Evolutionary conservation across 208 protist genomes (phyloP), one percentile per base, ranked within the genome.

Genomic region (Herpetomonas samuelpessoai): DNA sequence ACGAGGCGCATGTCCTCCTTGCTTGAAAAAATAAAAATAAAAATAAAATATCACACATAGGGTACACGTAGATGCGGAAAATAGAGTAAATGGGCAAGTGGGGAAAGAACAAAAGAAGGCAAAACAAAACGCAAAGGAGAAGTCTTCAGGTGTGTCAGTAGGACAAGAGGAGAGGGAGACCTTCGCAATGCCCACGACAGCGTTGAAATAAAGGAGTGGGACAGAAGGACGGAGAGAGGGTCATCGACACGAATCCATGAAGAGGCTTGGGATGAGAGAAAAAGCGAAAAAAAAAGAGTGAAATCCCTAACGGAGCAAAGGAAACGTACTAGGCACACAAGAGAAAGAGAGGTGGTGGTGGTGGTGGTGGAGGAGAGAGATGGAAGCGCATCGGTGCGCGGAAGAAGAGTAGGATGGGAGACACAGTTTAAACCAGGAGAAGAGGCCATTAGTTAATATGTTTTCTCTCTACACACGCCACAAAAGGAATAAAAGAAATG

Each of bases 51-150:
- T n/a, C n/a, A n/a, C n/a, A n/a, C n/a, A n/a, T n/a, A n/a, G n/a
- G n/a, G n/a, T n/a, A n/a, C n/a, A n/a, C n/a, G 27, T n/a, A 57
- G 14, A 57, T 48, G 39, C 25, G 21, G 35, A 44, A 57, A 44
- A 57, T 57, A 26, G 35, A 45, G 31, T 14, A 49, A 7, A 46
- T 9, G 28, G 14, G 38, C 24, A 65, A 16, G 30, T 31, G 62
- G 39, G 62, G n/a, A 55, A 46, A 28, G 53, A 44, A 39, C 6
- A 30, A 26, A 21, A 35, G 49, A 54, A 54, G 27, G 1, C 7
- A 38, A 49, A 55, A 46, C 14, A 44, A 62, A 41, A 62, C 22
- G 16, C 14, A 55, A 56, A 49, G 29, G 2, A 21, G n/a, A n/a
- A n/a, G n/a, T n/a, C n/a, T n/a, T n/a, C n/a, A n/a, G n/a, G n/a